A percentile compares a stretch with the other conserved stretches of the same genome.
Conservation (phyloP, 495 filamentous ascomycete species). For the Hypoxylon cercidicola region DNA sequence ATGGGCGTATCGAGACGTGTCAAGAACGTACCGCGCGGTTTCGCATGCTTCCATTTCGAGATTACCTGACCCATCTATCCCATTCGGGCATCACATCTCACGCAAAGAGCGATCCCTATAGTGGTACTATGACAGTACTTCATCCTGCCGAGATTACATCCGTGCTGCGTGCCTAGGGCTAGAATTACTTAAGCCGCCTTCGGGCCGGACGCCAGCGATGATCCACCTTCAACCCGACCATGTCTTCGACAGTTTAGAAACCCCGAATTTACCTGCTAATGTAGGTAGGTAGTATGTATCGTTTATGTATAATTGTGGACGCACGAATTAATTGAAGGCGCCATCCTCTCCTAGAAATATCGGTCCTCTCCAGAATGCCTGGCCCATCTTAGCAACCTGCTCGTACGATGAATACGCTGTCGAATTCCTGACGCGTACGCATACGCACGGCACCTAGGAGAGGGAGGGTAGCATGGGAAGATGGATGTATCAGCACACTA, state of each 20-base stretch:
- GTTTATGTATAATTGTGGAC: slow-evolving; percentile 7
- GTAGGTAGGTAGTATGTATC: slow-evolving; percentile 37
- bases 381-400: background rate
- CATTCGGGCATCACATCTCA: slow-evolving; percentile 5
- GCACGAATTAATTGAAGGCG: slow-evolving; percentile 19
- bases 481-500: slow-evolving; percentile 19
- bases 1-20: no score
- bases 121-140: no score
- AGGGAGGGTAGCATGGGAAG: slow-evolving; percentile 4
- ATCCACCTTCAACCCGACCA: slow-evolving; percentile 12
- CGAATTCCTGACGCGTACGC: slow-evolving; percentile 2
- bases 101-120: slow-evolving; percentile 12
- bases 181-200: slow-evolving; percentile 8
- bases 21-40: slow-evolving; percentile 6
- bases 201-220: background rate
- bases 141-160: background rate
- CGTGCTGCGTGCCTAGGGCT: slow-evolving; percentile 1
- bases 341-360: slow-evolving; percentile 8
- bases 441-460: background rate
- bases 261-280: slow-evolving; percentile 31
- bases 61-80: slow-evolving; percentile 21
- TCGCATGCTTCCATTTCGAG: slow-evolving; percentile 19
- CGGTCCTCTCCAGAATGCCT: slow-evolving; percentile 1
- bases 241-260: slow-evolving; percentile 6
- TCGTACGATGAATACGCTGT: slow-evolving; percentile 17